A percentile compares a stretch with the other conserved stretches of the same genome.
Evolutionary conservation across 148 eudicot genomes (phyloP).

Genomic region (Fagopyrum esculentum): DNA sequence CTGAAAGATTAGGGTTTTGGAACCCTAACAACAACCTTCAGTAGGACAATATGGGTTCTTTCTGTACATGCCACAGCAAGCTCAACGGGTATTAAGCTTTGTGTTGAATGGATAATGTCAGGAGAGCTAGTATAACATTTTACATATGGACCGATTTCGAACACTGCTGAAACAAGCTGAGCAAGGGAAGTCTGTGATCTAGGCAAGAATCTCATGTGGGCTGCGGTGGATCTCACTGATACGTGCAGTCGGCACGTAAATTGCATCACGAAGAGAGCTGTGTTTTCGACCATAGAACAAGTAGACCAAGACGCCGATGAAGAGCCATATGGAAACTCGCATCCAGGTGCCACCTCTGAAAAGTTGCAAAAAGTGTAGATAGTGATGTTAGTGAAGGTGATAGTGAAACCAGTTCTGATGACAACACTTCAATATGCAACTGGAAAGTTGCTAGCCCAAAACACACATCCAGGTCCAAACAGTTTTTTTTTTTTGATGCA

Average conservation of each 20-base stretch:
- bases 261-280: slow-evolving; percentile 59
- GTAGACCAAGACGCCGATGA: slow-evolving; percentile 56
- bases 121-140: not conserved
- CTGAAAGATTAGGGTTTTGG: too few relatives aligned
- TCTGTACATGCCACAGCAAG: slow-evolving; percentile 8
- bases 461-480: not conserved
- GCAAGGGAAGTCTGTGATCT: slow-evolving; percentile 3
- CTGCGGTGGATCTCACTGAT: slow-evolving; percentile 56
- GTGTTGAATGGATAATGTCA: not conserved
- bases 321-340: slow-evolving; percentile 79
- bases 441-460: not conserved
- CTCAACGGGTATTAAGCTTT: slow-evolving; percentile 9
- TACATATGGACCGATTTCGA: not conserved
- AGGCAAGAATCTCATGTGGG: slow-evolving; percentile 21
- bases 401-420: not conserved
- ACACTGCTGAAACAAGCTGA: not conserved
- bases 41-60: not conserved
- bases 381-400: not conserved
- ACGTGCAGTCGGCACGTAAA: slow-evolving; percentile 69
- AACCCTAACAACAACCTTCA: not conserved
- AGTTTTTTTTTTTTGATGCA: too few relatives aligned
- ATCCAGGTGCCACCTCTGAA: slow-evolving; percentile 66
- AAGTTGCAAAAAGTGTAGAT: not conserved
- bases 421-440: not conserved
- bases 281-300: slow-evolving; percentile 63